Evolutionary conservation across 176 grass and related monocot genomes (phyloP).

Genomic region (Chrysopogon serrulatus): DNA sequence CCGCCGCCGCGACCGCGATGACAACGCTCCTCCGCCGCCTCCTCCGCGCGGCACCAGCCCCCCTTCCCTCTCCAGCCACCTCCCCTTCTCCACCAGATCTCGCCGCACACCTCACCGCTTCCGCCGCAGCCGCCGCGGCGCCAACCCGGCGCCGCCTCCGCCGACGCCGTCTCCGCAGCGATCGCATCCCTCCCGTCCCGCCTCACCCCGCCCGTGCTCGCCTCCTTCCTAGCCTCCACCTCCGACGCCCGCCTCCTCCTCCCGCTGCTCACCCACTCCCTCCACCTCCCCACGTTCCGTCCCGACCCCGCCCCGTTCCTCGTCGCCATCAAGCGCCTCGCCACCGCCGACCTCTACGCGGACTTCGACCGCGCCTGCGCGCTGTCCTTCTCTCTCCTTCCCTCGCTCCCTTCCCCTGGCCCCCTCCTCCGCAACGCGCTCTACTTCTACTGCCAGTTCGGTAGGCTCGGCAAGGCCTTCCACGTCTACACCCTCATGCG

Average conservation of each 20-base stretch:
- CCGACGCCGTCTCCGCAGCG: constrained; percentile 32
- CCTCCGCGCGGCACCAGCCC: not conserved
- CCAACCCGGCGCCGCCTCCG: not conserved
- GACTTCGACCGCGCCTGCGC: constrained; percentile 67
- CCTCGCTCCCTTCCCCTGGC: constrained; percentile 37
- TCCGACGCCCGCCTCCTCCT: constrained; percentile 54
- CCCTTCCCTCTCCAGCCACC: not conserved
- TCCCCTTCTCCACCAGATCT: constrained; percentile 30
- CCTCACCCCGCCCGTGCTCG: constrained; percentile 50
- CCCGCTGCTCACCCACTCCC: constrained; percentile 58
- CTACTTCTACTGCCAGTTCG: constrained; percentile 79
- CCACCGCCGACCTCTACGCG: constrained; percentile 44
- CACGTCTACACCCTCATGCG: constrained; percentile 91
- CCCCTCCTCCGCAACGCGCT: constrained; percentile 52
- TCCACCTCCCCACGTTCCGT: constrained; percentile 41
- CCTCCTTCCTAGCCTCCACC: constrained; percentile 36
- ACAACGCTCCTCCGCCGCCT: constrained; percentile 24
- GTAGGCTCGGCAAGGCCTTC: constrained; percentile 68
- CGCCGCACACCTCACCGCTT: constrained; percentile 39
- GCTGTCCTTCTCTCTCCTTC: constrained; percentile 63
- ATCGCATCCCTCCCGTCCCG: constrained; percentile 64
- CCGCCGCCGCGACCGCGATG: constrained; percentile 23
- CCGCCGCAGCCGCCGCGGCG: constrained; percentile 21
- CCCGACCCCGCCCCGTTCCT: constrained; percentile 51
- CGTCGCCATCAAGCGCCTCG: constrained; percentile 59